These are phyloP conservation scores for Cryphonectria radicalis DNA, from an alignment of 2,329 filamentous ascomycete genomes.

Conservation along the genomic window DNA sequence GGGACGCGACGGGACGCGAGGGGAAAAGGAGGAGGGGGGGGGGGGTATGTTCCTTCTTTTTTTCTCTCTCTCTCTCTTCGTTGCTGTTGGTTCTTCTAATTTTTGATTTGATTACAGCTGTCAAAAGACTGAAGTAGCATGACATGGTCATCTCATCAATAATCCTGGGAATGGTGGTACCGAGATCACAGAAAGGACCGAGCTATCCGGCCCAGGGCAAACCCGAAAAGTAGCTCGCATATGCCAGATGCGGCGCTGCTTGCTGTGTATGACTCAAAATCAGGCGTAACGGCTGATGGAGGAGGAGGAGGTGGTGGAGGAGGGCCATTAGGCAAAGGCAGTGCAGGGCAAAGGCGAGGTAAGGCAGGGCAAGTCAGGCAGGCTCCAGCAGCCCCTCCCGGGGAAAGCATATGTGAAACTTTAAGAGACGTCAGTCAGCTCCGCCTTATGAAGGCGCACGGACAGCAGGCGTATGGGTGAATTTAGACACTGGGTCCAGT, in stretches of 20 bases:
- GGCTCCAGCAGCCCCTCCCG: not conserved
- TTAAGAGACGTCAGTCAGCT: slow-evolving; percentile 6
- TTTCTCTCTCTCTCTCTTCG: not conserved
- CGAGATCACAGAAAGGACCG: not conserved
- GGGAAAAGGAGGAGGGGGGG: not conserved
- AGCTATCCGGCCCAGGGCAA: not conserved
- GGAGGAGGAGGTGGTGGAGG: no score
- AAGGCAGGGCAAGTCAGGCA: not conserved
- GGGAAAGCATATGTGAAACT: slow-evolving; percentile 19
- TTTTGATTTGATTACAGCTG: not conserved
- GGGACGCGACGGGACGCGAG: not conserved
- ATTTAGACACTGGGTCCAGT: not conserved
- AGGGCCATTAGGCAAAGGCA: not conserved
- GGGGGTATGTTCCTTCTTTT: not conserved
- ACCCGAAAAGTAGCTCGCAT: not conserved
- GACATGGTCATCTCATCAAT: not conserved
- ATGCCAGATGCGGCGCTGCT: no score
- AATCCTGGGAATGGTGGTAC: not conserved
- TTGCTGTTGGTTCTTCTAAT: no score
- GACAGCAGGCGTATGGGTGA: not conserved
- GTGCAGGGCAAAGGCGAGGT: not conserved
- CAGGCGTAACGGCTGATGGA: not conserved
- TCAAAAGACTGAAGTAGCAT: no score
- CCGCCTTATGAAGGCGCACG: not conserved
- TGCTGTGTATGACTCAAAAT: not conserved